Evolutionary conservation across 257 asterid genomes (phyloP), one percentile per base, ranked within the genome.

Genomic region (Gardenia jasminoides): DNA sequence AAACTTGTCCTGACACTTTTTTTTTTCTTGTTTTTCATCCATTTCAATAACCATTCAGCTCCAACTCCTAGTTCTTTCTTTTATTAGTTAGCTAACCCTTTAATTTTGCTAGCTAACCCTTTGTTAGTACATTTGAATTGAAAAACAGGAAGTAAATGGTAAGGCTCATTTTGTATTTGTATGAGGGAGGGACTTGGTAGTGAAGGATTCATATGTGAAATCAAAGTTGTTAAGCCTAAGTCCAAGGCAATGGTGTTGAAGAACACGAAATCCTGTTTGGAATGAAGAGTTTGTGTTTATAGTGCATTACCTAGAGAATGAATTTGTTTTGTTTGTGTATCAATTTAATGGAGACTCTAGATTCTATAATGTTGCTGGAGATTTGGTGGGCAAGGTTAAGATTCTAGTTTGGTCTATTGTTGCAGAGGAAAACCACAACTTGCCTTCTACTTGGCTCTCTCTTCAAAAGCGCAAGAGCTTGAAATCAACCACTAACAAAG

Each of bases 381-480:
- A 87, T 52, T 77, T 88, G 52, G 85, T 85, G 87, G 97, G 95
- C 78, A 89, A 90, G 87, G 89, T 94, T 74, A 87, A 65, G 89
- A 84, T 93, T 85, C 96, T 98, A 28, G 81, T 93, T 31, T 82
- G 85, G 90, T 85, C 85, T n/a, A 86, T 94, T 75, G 89, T 83
- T 17, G 84, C 85, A 11, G 98, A 93, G 81, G 97, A 89, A 85
- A 88, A 86, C 67, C 91, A 85, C 85, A 86, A 44, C 73, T 76
- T 94, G 93, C 92, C 92, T 3, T 91, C 98, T 0, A 90, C 97
- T 84, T 94, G 98, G 97, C 93, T 94, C 68, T 80, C 94, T 11
- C 62, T 94, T 70, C 85, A 84, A 78, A 86, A 81, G 81, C 85
- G 83, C 65, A n/a, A n/a, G 84, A 81, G 66, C 69, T 82, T 36